Base-by-base conservation (phyloP, 202 grass and related monocot genomes). In the Carex arenaria region DNA sequence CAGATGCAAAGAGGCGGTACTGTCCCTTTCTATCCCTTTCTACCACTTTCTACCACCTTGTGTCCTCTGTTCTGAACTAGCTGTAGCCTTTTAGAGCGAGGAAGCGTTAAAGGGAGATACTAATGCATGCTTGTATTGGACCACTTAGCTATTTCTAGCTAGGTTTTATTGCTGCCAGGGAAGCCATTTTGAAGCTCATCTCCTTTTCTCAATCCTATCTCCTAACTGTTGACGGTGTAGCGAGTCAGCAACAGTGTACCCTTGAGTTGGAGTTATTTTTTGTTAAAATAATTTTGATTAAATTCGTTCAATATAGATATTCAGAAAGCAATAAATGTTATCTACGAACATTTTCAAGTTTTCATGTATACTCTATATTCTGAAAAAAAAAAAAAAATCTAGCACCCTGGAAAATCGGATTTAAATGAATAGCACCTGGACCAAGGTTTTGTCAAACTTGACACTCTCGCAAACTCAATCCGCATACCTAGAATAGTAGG, bases 61-160 rank as follows among this genome's bases (percentile, higher is more conserved):
- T 74, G 71, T 74, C 71, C 45, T 74, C 71, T 54, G 71, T 74
- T 74, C 71, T 74, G 45, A 74, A 74, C 71, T 74, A 52, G 71
- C 71, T 74, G 47, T 74, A 54, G 22, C 71, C 28, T 74, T 74
- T 74, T 74, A 36, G 45, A 74, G 71, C 71, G 47, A 53, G 42
- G 53, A 74, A 74, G 11, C 45, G 45, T 74, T 52, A 74, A 74
- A 74, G 47, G 13, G 11, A 18, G 71, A 74, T 74, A 74, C 71
- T 54, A 14, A 74, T 74, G 71, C 45, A 74, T 74, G 71, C 71
- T 47, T 74, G 71, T 74, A 54, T 74, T 74, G 71, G 71, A 74
- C 71, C 71, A 74, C 71, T 52, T 74, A 54, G 47, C 71, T 53
- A 74, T 74, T 54, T 54, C 22, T 54, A 74, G 45, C 45, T 74